A percentile compares a stretch with the other conserved stretches of the same genome.
These are phyloP conservation scores for Sungouiozyma ichnusensis DNA, from an alignment of 805 yeast genomes.

Conservation along the genomic window DNA sequence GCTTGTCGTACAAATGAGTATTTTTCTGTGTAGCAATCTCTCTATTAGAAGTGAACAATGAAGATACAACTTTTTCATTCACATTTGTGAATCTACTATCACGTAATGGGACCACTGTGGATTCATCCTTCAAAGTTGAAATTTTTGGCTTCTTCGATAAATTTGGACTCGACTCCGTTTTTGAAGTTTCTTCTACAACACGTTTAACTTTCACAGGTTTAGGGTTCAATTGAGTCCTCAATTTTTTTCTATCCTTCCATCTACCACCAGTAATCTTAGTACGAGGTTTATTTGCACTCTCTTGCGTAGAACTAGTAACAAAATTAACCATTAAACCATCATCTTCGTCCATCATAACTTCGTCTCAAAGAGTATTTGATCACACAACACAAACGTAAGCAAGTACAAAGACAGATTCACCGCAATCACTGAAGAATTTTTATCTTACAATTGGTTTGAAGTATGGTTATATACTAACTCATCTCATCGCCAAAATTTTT, in stretches of 20 bases:
- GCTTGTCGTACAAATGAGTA: slow-evolving; percentile 31
- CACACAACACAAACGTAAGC: too few relatives aligned
- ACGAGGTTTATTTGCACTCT: slow-evolving; percentile 13
- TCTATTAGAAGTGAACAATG: slow-evolving; percentile 67
- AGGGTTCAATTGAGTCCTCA: slow-evolving; percentile 41
- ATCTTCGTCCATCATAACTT: slow-evolving; percentile 12
- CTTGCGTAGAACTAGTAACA: slow-evolving; percentile 32
- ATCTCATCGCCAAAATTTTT: not conserved
- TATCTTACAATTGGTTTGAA: too few relatives aligned
- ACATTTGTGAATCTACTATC: slow-evolving; percentile 2
- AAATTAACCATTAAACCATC: slow-evolving; percentile 58
- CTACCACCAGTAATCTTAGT: slow-evolving; percentile 52
- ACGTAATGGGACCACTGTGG: slow-evolving; percentile 8
- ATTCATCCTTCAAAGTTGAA: not conserved
- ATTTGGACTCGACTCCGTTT: not conserved
- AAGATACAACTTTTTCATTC: slow-evolving; percentile 58
- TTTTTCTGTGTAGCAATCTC: slow-evolving; percentile 32
- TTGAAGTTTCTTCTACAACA: not conserved
- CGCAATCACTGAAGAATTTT: too few relatives aligned
- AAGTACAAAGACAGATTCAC: too few relatives aligned
- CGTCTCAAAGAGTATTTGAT: too few relatives aligned
- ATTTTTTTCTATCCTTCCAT: slow-evolving; percentile 72
- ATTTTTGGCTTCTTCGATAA: slow-evolving; percentile 1
- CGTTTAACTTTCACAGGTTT: slow-evolving; percentile 23
- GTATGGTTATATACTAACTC: not conserved